Conservation (phyloP, 2,329 filamentous ascomycete species). For the Trichoderma sp. region DNA sequence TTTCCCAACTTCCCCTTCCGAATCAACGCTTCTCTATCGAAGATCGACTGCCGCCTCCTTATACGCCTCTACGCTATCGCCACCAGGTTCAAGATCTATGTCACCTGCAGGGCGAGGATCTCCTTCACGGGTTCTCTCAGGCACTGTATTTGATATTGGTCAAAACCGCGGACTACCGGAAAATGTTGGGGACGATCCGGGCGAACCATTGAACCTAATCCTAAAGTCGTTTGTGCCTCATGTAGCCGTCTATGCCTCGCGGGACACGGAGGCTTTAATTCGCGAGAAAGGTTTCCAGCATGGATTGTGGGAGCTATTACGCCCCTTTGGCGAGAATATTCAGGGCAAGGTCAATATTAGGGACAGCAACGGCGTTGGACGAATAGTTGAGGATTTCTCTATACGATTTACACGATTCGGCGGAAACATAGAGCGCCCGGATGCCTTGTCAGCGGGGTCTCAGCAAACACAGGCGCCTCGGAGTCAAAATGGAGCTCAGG, state of each 20-base stretch:
- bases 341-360: constrained; percentile 85
- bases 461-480: constrained; percentile 40
- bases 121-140: constrained; percentile 53
- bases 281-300: constrained; percentile 78
- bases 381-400: constrained; percentile 83
- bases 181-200: constrained; percentile 43
- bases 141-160: constrained; percentile 55
- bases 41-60: constrained; percentile 57
- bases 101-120: constrained; percentile 62
- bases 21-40: constrained; percentile 52
- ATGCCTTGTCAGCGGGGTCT: constrained; percentile 34
- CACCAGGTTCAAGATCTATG: constrained; percentile 63
- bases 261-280: constrained; percentile 77
- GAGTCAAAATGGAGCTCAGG: constrained; percentile 27
- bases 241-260: constrained; percentile 80
- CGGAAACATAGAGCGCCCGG: constrained; percentile 51
- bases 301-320: constrained; percentile 78
- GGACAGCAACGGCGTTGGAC: constrained; percentile 83
- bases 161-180: constrained; percentile 45
- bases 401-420: constrained; percentile 78
- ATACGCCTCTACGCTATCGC: constrained; percentile 64
- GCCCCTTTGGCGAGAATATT: constrained; percentile 86
- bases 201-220: constrained; percentile 63
- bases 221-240: constrained; percentile 85
- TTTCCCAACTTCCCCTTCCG: constrained; percentile 48